A percentile compares a stretch with the other conserved stretches of the same genome.
Evolutionary conservation across 306 rosid species (phyloP).

Genomic region (Rosa rugosa): DNA sequence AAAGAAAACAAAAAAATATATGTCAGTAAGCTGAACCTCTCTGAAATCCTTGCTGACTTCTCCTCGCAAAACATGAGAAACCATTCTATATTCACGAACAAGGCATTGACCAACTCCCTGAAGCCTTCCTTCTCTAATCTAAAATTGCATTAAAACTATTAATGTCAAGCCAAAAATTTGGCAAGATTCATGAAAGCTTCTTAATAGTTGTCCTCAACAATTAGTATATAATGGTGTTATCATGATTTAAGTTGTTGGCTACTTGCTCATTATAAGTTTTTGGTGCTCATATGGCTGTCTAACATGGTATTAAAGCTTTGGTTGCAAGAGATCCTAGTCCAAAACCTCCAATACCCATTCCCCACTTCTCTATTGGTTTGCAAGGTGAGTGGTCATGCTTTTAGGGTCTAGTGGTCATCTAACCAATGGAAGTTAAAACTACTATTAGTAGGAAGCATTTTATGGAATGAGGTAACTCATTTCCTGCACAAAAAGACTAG

Average conservation of each 20-base stretch:
- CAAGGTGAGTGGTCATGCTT: too few species aligned
- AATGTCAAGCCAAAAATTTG: slow-evolving; percentile 52
- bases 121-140: slow-evolving; percentile 77
- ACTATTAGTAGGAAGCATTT: neutral
- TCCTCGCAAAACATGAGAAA: slow-evolving; percentile 66
- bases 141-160: slow-evolving; percentile 36
- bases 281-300: neutral
- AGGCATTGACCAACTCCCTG: slow-evolving; percentile 85
- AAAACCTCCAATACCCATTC: neutral
- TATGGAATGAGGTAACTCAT: neutral
- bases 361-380: neutral
- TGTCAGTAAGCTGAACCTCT: slow-evolving; percentile 50
- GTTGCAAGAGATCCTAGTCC: neutral
- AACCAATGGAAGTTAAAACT: neutral
- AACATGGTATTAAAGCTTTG: neutral
- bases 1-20: neutral
- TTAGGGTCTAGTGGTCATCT: neutral
- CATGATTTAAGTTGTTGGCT: neutral
- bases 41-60: slow-evolving; percentile 82
- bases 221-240: neutral
- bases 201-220: neutral
- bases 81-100: slow-evolving; percentile 76
- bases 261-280: neutral
- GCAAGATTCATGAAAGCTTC: slow-evolving; percentile 51
- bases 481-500: neutral